Evolutionary conservation across 306 rosid species (phyloP).

Genomic region (Cicer bijugum): DNA sequence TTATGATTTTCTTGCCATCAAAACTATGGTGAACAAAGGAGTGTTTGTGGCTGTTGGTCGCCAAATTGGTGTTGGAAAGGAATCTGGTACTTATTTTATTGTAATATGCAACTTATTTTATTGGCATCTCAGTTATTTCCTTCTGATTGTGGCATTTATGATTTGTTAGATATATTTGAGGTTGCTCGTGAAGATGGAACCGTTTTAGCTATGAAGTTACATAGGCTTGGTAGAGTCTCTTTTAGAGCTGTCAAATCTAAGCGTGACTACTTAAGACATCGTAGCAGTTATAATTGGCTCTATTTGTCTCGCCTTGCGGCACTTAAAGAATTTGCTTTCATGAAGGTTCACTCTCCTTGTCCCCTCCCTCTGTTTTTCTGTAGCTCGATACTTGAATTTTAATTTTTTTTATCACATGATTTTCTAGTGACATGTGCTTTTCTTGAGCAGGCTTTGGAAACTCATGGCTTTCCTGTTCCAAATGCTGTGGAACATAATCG

Average conservation of each 20-base stretch:
- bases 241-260: conserved; percentile 92
- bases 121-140: background rate
- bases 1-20: conserved; percentile 95
- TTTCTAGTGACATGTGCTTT: conserved; percentile 22
- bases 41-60: conserved; percentile 87
- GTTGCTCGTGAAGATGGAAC: conserved; percentile 92
- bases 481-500: conserved; percentile 79
- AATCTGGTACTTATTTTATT: conserved; percentile 64
- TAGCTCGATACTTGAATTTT: conserved; percentile 16
- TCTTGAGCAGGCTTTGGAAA: conserved; percentile 76
- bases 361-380: background rate
- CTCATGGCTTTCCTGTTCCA: conserved; percentile 88
- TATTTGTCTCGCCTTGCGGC: conserved; percentile 96
- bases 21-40: conserved; percentile 86
- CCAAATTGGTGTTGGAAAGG: conserved; percentile 96
- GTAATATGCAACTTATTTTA: background rate
- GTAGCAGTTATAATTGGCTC: conserved; percentile 87
- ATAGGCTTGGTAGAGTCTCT: conserved; percentile 90
- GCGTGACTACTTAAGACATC: conserved; percentile 93
- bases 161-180: conserved; percentile 81
- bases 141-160: conserved; percentile 25
- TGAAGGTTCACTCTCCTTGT: conserved; percentile 64
- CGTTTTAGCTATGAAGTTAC: conserved; percentile 80
- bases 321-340: conserved; percentile 85
- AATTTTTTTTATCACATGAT: conserved; percentile 9